Evolutionary conservation across 1,284 basidiomycete genomes (phyloP), one percentile per base, ranked within the genome.

Genomic region (Macrocystidia cucumis): DNA sequence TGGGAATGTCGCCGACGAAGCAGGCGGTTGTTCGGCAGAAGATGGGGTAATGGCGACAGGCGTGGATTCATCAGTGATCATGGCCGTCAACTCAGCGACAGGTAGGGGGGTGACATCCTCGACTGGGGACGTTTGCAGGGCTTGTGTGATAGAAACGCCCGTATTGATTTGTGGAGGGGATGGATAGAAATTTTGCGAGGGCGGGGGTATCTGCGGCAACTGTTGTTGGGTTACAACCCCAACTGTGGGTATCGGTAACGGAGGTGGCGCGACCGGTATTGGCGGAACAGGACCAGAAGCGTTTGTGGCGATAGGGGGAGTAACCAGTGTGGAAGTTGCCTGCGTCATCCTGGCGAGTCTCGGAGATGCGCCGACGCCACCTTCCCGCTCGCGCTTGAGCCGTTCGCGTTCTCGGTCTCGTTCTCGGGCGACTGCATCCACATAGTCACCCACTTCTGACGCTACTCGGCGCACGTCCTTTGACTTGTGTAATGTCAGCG

Each of bases 371-470:
- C 44, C 45, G 9, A 37, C 34, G 3, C 50, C 55, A 22, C 49
- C 53, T 51, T 75, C 74, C n/a, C 78, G 62, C 50, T 82, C 81
- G 30, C 68, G 61, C 42, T 73, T 72, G 34, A 85, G 62, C 9
- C 82, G 64, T 45, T 87, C 84, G 3, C 83, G 64, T 51, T 86
- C 84, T 34, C 63, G 65, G 40, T 87, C 83, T 5, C 84, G 62
- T 43, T 86, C 82, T 40, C 72, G 72, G 1, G 74, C 76, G 2
- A 86, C 70, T 4, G 71, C 70, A 40, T 86, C 83, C 2, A 87
- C 78, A 47, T 79, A 87, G 1, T 60, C 62, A 16, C 74, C 72
- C 9, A 81, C 70, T 48, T 81, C 76, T 2, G 55, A 47, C 0
- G 77, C 78, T 4, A 76, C 65, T 2, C 52, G 57, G 9, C 59